phyloP scores from a whole-genome alignment of 2,329 filamentous ascomycete genomes.

The Pseudogymnoascus sp. region DNA sequence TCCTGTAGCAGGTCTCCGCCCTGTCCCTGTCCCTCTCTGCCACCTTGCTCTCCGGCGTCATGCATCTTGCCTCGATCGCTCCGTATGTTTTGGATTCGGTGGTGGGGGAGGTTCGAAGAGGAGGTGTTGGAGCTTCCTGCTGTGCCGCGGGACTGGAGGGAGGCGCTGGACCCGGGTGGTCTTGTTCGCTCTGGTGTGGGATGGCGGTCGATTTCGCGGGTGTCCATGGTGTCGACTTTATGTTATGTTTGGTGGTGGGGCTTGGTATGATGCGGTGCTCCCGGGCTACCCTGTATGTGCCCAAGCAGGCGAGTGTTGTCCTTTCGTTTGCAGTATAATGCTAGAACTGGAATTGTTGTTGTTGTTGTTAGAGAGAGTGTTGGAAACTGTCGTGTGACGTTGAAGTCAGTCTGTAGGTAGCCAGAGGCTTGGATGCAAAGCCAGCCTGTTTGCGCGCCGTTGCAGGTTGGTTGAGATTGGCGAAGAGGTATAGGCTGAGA shows the following conservation, averaged over 20 bases:
- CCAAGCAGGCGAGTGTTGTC: background rate
- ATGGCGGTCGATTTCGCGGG: background rate
- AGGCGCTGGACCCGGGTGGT: conserved; percentile 1
- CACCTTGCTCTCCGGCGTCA: background rate
- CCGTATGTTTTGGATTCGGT: conserved; percentile 5
- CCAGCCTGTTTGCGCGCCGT: background rate
- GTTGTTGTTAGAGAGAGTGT: background rate
- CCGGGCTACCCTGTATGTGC: background rate
- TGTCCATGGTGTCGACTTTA: background rate
- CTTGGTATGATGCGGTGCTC: background rate
- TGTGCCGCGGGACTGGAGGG: background rate
- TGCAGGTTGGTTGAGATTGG: conserved; percentile 5
- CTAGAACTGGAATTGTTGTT: background rate
- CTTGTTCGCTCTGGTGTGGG: conserved; percentile 5
- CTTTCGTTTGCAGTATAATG: background rate
- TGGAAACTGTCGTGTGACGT: background rate
- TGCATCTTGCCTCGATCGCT: conserved; percentile 5
- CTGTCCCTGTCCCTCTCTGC: background rate
- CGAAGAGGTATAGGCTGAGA: background rate
- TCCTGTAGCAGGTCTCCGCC: conserved; percentile 24
- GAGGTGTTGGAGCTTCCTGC: background rate
- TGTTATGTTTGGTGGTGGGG: conserved; percentile 3
- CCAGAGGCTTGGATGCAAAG: conserved; percentile 3
- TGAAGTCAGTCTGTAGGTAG: background rate
- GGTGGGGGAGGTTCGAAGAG: conserved; percentile 7